Base-by-base conservation (phyloP, 192 early-diverging fungal species). In the Lunasporangiospora selenospora region DNA sequence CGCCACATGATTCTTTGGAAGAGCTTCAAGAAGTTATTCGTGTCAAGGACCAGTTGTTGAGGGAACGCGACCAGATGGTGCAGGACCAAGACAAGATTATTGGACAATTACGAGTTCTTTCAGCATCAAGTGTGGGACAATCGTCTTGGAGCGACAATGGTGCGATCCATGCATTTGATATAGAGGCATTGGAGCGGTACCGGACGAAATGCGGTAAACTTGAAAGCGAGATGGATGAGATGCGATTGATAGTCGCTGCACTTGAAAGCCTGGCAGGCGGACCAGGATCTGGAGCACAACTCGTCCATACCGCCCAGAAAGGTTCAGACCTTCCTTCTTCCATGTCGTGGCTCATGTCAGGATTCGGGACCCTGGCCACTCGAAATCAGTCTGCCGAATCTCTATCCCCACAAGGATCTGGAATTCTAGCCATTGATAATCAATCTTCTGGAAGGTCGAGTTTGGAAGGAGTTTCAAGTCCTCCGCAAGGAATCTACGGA, bases 201-300 rank as follows among this genome's bases (percentile, higher is more conserved):
- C 55, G 76, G n/a, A 18, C 31, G 31, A 64, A 64, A 43, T 54
- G 66, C 34, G 40, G 32, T 8, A 59, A 55, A 12, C 16, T 77
- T 26, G 76, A 77, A 32, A 66, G 53, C 23, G 69, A 78, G 32
- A 38, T 64, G 3, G 67, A 65, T 8, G 75, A 80, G 43, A 67
- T 76, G 55, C 58, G 70, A 18, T 36, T 49, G 53, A 66, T 61
- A 15, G 41, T 76, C 18, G 54, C 64, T 3, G 69, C 69, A 3
- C 54, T 73, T 4, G 69, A 73, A 30, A 58, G 55, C 4, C n/a
- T 53, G 15, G 43, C 31, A 39, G 69, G 53, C 12, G 61, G 62
- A 30, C 18, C 54, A 62, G 43, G 81, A 67, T 63, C 59, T 59
- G 39, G 62, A 48, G 48, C 51, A 19, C 23, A 65, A 65, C 30